Evolutionary conservation across 768 basidiomycete species (phyloP).

Genomic region (Gymnopilus junonius): DNA sequence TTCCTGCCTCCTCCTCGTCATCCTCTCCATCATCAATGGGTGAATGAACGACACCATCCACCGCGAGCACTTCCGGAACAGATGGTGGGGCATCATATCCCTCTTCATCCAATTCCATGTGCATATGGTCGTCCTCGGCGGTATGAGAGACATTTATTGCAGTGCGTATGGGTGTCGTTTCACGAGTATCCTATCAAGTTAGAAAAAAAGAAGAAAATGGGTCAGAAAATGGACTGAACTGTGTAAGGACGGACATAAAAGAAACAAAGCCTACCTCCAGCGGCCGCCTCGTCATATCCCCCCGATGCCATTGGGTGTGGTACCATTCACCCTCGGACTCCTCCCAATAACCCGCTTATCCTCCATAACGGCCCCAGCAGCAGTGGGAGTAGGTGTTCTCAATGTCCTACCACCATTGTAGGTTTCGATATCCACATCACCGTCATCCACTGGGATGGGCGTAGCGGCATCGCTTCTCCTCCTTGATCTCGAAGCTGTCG

Average conservation of each 20-base stretch:
- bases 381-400: too few species aligned
- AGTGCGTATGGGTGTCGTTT: neutral
- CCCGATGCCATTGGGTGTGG: neutral
- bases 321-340: neutral
- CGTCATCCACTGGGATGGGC: too few species aligned
- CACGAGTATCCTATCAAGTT: neutral
- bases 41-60: constrained; percentile 9
- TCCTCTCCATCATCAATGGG: constrained; percentile 2
- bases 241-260: too few species aligned
- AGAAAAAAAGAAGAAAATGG: too few species aligned
- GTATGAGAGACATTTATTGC: neutral
- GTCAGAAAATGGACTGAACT: too few species aligned
- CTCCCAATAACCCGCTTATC: neutral
- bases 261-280: too few species aligned
- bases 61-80: neutral
- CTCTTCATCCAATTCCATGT: neutral
- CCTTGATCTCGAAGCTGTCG: neutral
- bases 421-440: too few species aligned
- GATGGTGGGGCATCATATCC: neutral
- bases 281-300: too few species aligned
- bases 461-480: neutral
- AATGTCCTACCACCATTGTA: too few species aligned
- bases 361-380: neutral
- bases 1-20: neutral
- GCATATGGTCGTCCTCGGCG: neutral